Base-by-base conservation (phyloP, 1,139 yeast genomes). In the Blastobotrys illinoisensis region DNA sequence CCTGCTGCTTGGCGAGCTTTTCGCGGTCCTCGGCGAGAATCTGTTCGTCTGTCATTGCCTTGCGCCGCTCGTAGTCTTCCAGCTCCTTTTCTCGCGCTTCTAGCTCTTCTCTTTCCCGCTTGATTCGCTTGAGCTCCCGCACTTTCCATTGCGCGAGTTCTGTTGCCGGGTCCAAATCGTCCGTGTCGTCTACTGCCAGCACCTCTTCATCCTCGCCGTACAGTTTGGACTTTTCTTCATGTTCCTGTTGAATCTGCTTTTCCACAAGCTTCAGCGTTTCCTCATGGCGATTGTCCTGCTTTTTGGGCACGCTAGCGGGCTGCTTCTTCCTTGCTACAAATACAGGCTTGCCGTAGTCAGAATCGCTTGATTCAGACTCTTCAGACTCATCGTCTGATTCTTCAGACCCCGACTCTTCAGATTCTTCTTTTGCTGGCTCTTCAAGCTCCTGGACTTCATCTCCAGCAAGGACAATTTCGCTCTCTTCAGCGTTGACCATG, bases 161-260 rank as follows among this genome's bases (percentile, higher is more conserved):
- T 1, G 61, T 65, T 47, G 71, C 78, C 0, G 83, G 81, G 57
- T 80, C 81, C 13, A 78, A 46, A 43, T 77, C 82, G 61, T 81
- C 86, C 0, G 83, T 79, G 59, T 81, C 86, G 59, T 80, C 83
- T 1, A 80, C 68, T 0, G 71, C 73, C 6, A 67, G 71, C 14
- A 65, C 60, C 16, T 62, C 70, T 19, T 65, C 68, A 7, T 56
- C 54, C n/a, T 52, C 53, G 14, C 51, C 58, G 13, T 53, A 54
- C 13, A 54, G 51, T 2, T 51, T 55, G 13, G 45, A 36, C 26
- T 60, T 53, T 14, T 51, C 57, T 2, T 55, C 59, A 19, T 54
- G 53, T 44, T 64, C 67, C 1, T 50, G 46, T 13, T 62, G 59
- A 20, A 64, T 56, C 4, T 56, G 53, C 7, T 53, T 52, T 48